These are phyloP conservation scores for Malassezia brasiliensis DNA, from an alignment of 1,284 basidiomycete species.

Conservation along the genomic window DNA sequence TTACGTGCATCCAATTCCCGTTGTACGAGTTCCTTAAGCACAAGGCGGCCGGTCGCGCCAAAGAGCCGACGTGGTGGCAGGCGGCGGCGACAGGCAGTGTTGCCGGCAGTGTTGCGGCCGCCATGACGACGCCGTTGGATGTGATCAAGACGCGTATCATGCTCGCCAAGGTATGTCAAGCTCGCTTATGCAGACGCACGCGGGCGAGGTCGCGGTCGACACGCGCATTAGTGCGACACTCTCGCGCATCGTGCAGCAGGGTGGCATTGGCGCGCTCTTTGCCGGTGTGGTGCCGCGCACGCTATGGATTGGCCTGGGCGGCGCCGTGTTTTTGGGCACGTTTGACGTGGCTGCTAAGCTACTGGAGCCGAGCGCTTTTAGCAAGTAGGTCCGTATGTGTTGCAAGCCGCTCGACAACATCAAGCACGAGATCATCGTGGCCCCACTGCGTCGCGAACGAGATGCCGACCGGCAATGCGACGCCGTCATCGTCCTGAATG, in stretches of 20 bases:
- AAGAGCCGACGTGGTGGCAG: conserved; percentile 54
- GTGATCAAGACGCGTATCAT: conserved; percentile 96
- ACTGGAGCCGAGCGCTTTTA: conserved; percentile 8
- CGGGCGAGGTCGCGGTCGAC: conserved; percentile 23
- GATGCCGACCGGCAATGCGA: conserved; percentile 69
- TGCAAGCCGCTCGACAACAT: conserved; percentile 55
- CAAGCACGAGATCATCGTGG: conserved; percentile 59
- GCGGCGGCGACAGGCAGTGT: conserved; percentile 84
- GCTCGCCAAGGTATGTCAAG: conserved; percentile 57
- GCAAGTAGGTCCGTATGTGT: not conserved
- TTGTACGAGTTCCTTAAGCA: conserved; percentile 81
- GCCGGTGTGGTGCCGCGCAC: conserved; percentile 81
- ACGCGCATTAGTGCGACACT: conserved; percentile 44
- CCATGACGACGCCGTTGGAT: conserved; percentile 84
- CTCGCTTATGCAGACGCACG: not conserved
- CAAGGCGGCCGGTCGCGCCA: conserved; percentile 20
- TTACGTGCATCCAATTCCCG: conserved; percentile 95
- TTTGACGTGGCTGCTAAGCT: conserved; percentile 57
- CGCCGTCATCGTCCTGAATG: conserved; percentile 28
- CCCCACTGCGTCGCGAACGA: conserved; percentile 88
- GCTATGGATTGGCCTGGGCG: conserved; percentile 89
- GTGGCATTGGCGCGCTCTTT: conserved; percentile 71
- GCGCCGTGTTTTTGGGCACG: conserved; percentile 88
- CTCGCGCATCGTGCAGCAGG: conserved; percentile 58
- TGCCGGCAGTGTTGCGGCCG: conserved; percentile 81